Percentiles rank a stretch among this genome's conserved stretches.
phyloP scores from a whole-genome alignment of 495 filamentous ascomycete genomes.

The Penicillium atrosanguineum region DNA sequence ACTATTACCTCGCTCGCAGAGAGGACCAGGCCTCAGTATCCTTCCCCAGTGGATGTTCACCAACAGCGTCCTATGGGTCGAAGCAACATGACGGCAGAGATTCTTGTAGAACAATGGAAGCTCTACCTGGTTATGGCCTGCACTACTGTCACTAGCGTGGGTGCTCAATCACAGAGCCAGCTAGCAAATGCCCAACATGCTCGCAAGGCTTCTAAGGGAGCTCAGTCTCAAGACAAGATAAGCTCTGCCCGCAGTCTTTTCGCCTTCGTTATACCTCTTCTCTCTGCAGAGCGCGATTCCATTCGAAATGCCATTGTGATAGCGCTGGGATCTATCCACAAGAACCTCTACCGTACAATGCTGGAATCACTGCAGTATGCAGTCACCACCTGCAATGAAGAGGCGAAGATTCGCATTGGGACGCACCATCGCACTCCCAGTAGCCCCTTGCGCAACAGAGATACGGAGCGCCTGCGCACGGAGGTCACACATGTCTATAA shows the following conservation, averaged over 20 bases:
- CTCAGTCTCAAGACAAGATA: constrained; percentile 72
- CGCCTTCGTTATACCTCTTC: constrained; percentile 81
- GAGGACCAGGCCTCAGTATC: constrained; percentile 58
- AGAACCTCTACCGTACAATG: constrained; percentile 89
- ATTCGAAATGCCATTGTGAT: constrained; percentile 89
- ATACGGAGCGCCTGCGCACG: constrained; percentile 81
- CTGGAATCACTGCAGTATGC: constrained; percentile 86
- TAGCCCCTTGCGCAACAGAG: constrained; percentile 69
- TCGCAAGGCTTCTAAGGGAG: constrained; percentile 77
- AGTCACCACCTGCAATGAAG: constrained; percentile 76
- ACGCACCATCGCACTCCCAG: constrained; percentile 73
- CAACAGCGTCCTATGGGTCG: constrained; percentile 44
- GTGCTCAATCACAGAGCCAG: constrained; percentile 59
- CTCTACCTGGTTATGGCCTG: constrained; percentile 97
- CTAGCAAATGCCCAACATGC: constrained; percentile 70
- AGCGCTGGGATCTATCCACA: constrained; percentile 90
- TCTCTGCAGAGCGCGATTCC: constrained; percentile 69
- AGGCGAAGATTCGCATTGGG: constrained; percentile 79
- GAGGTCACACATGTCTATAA: constrained; percentile 96
- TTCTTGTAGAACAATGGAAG: constrained; percentile 97
- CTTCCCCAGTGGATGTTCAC: constrained; percentile 54
- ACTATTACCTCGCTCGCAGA: constrained; percentile 76
- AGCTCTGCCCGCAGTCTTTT: constrained; percentile 86
- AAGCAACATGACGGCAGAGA: constrained; percentile 76
- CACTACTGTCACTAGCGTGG: constrained; percentile 86